These are phyloP conservation scores for Citrus inodora DNA, from an alignment of 345 rosid genomes.

Conservation along the genomic window DNA sequence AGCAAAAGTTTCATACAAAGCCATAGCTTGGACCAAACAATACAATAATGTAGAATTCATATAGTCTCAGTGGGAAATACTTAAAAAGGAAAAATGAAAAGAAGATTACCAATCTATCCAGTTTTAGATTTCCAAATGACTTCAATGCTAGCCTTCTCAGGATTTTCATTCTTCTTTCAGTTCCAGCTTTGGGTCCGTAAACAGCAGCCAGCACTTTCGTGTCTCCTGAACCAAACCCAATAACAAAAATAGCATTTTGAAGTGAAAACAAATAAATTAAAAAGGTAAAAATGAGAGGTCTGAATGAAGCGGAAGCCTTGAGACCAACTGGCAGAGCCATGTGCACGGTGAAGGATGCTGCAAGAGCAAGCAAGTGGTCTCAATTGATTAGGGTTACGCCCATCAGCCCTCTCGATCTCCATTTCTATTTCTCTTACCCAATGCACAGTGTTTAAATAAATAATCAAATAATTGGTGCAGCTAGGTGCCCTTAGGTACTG, in stretches of 20 bases:
- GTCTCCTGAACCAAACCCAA: slow-evolving; percentile 46
- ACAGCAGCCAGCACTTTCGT: slow-evolving; percentile 86
- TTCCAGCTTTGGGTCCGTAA: slow-evolving; percentile 92
- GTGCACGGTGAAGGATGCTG: slow-evolving; percentile 75
- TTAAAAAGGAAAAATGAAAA: neutral
- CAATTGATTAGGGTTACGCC: slow-evolving; percentile 63
- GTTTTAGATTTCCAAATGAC: slow-evolving; percentile 94
- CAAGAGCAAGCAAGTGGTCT: slow-evolving; percentile 79
- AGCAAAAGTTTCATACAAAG: neutral
- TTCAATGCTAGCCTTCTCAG: slow-evolving; percentile 88
- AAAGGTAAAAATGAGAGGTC: neutral
- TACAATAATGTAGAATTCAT: neutral
- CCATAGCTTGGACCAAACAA: neutral
- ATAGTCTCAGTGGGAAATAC: neutral
- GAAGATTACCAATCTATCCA: slow-evolving; percentile 64
- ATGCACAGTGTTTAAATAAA: neutral
- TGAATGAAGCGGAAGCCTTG: slow-evolving; percentile 47
- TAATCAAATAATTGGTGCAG: too few relatives aligned
- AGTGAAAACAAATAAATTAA: neutral
- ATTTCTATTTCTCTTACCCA: slow-evolving; percentile 12
- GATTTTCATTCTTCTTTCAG: slow-evolving; percentile 77
- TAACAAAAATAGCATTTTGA: neutral
- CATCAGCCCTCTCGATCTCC: slow-evolving; percentile 68
- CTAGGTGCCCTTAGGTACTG: too few relatives aligned
- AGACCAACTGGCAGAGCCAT: slow-evolving; percentile 95